phyloP scores from a whole-genome alignment of 2,329 filamentous ascomycete genomes.

The Corinectria fuckeliana region DNA sequence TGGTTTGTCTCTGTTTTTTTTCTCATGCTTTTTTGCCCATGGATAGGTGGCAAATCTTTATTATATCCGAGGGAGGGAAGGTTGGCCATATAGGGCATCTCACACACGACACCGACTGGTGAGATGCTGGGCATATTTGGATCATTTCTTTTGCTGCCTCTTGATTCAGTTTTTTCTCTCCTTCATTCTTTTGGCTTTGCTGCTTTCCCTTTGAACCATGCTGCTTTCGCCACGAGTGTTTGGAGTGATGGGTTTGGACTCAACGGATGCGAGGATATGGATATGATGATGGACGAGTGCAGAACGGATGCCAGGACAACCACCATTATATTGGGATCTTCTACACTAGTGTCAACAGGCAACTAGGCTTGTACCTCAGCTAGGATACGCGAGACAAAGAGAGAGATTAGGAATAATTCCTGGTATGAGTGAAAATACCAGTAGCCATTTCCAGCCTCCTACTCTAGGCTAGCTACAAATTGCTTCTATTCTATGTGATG shows the following conservation, averaged over 20 bases:
- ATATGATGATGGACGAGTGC: background rate
- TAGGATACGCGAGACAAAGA: background rate
- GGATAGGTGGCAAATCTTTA: constrained; percentile 6
- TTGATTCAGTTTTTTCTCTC: background rate
- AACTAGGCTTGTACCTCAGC: constrained; percentile 2
- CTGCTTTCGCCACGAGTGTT: background rate
- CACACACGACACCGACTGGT: background rate
- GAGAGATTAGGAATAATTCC: background rate
- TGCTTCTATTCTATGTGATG: background rate
- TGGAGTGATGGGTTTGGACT: constrained; percentile 3
- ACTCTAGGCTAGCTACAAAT: too few species aligned
- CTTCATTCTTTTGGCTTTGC: constrained; percentile 1
- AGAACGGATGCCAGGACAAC: background rate
- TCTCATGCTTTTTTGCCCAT: constrained; percentile 3
- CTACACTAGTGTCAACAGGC: background rate
- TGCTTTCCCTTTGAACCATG: background rate
- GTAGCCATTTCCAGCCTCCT: background rate
- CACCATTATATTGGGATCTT: background rate
- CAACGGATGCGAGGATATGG: background rate
- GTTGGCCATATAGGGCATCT: constrained; percentile 6
- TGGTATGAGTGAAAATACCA: background rate
- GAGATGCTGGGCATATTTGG: constrained; percentile 6
- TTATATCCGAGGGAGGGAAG: constrained; percentile 6
- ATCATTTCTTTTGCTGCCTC: background rate
- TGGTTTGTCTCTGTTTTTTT: constrained; percentile 10